Conservation (phyloP, 192 early-diverging fungal genomes). For the Entophlyctis helioformis region DNA sequence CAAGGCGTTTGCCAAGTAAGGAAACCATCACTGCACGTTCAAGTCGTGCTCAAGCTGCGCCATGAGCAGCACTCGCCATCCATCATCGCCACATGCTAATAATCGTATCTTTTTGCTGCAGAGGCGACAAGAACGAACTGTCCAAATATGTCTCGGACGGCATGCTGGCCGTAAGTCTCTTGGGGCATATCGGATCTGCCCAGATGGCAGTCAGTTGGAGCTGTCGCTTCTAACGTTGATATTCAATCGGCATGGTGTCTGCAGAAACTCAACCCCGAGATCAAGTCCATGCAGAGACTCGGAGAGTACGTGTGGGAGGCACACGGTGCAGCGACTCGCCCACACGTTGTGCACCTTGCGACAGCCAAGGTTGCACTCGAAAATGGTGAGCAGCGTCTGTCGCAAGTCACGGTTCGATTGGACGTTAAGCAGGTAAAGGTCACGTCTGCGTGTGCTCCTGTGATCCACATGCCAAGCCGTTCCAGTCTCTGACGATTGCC, state of each 20-base stretch:
- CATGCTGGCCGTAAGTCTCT: constrained; percentile 6
- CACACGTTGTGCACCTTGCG: background rate
- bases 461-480: no score
- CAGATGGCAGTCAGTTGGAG: no score
- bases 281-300: background rate
- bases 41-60: no score
- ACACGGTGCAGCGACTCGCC: constrained; percentile 1
- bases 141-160: constrained; percentile 3
- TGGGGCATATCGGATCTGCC: background rate
- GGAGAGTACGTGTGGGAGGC: constrained; percentile 6
- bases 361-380: constrained; percentile 6
- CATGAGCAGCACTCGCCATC: no score
- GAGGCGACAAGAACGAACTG: constrained; percentile 4
- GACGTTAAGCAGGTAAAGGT: constrained; percentile 11
- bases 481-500: no score
- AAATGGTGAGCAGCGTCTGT: constrained; percentile 2
- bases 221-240: no score
- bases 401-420: constrained; percentile 7
- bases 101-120: no score
- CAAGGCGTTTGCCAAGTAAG: constrained; percentile 7
- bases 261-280: constrained; percentile 3
- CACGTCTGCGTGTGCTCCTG: no score
- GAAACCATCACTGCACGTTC: no score
- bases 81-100: no score
- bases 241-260: no score